phyloP scores from a whole-genome alignment of 164 flowering plant genomes.

The Hamamelis virginiana region DNA sequence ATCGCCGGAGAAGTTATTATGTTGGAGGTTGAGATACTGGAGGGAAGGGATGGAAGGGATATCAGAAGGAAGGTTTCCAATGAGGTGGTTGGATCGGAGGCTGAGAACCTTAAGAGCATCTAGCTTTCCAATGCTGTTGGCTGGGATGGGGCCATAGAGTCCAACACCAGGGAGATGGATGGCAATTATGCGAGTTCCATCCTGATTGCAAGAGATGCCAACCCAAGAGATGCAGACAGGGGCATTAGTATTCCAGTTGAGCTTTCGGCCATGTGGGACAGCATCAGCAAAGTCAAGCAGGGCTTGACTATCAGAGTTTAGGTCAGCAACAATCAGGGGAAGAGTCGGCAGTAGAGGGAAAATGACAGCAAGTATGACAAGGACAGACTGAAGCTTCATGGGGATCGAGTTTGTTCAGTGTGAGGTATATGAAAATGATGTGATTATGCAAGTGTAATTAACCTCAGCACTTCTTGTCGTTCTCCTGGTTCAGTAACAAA shows the following conservation, averaged over 20 bases:
- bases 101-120: slow-evolving; percentile 50
- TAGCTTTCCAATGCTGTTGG: slow-evolving; percentile 49
- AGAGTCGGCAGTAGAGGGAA: slow-evolving; percentile 17
- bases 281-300: slow-evolving; percentile 49
- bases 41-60: slow-evolving; percentile 55
- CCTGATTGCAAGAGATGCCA: slow-evolving; percentile 46
- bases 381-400: too few species aligned
- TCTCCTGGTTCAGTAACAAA: too few species aligned
- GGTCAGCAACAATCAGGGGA: slow-evolving; percentile 32
- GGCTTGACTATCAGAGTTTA: slow-evolving; percentile 52
- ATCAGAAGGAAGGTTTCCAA: slow-evolving; percentile 52
- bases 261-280: slow-evolving; percentile 45
- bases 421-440: too few species aligned
- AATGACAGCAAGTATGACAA: neutral
- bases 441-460: too few species aligned
- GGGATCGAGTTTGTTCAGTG: too few species aligned
- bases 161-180: slow-evolving; percentile 64
- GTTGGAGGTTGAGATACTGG: slow-evolving; percentile 37
- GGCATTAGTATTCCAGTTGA: slow-evolving; percentile 43
- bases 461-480: too few species aligned
- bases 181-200: slow-evolving; percentile 31
- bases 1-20: slow-evolving; percentile 50
- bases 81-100: slow-evolving; percentile 47
- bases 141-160: slow-evolving; percentile 50
- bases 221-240: slow-evolving; percentile 52